A percentile compares a stretch with the other conserved stretches of the same genome.
Conservation (phyloP, 2,329 filamentous ascomycete species). For the Penicillium sp. region DNA sequence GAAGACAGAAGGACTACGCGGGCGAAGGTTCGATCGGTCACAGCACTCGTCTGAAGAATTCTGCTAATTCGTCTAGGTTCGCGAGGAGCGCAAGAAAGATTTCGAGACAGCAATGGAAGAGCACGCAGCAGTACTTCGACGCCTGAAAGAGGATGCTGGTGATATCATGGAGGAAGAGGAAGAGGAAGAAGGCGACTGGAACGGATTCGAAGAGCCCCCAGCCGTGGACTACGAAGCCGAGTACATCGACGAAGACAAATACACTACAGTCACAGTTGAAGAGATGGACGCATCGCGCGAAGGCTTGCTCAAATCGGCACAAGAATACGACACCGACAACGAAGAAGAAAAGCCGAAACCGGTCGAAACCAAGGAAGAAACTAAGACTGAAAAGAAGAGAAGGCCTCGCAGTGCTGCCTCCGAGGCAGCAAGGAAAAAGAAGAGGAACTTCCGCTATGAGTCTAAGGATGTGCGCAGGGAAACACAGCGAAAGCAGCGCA, state of each 20-base stretch:
- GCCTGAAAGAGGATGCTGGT: constrained; percentile 52
- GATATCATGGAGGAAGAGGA: constrained; percentile 28
- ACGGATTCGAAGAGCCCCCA: constrained; percentile 59
- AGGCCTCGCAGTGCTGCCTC: constrained; percentile 46
- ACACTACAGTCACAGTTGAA: constrained; percentile 92
- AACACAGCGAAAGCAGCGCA: constrained; percentile 62
- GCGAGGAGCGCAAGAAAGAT: constrained; percentile 79
- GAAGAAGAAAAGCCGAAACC: constrained; percentile 34
- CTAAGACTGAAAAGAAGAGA: constrained; percentile 47
- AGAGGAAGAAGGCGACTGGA: constrained; percentile 63
- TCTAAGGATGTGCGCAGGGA: constrained; percentile 76
- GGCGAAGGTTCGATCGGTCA: constrained; percentile 64
- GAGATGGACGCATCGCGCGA: constrained; percentile 78
- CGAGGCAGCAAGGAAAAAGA: constrained; percentile 72
- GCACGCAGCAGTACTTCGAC: constrained; percentile 69
- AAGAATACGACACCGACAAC: constrained; percentile 31
- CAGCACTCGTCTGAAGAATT: background rate
- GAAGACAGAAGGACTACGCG: constrained; percentile 74
- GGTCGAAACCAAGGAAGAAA: constrained; percentile 28
- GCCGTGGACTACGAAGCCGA: constrained; percentile 80
- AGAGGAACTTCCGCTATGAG: constrained; percentile 92
- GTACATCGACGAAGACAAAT: constrained; percentile 94
- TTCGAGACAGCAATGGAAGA: constrained; percentile 79
- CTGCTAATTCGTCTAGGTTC: constrained; percentile 59
- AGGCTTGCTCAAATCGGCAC: constrained; percentile 63